Base-by-base conservation (phyloP, 225 moss, liverwort and hornwort genomes). In the Pseudoscleropodium purum region DNA sequence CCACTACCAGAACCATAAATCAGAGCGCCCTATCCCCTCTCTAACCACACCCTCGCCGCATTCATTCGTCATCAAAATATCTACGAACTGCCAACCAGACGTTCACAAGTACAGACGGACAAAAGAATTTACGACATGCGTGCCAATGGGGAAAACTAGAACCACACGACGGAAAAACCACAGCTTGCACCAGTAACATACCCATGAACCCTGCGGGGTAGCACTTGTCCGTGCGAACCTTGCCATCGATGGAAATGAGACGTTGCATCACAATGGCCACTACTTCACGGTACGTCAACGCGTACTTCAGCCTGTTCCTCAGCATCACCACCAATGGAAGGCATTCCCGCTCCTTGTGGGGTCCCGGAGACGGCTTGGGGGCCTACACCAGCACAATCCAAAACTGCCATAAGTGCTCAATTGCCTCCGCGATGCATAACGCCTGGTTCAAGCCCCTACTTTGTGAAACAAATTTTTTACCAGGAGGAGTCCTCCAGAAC, bases 181-280 rank as follows among this genome's bases (percentile, higher is more conserved):
- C 81, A 82, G 36, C 62, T 37, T 29, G 59, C 65, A 83, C 74
- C 10, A 36, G 29, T 3, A 10, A 77, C 79, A 26, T 84, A 95
- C 93, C 97, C 96, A 96, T 96, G 84, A 95, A 96, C 20, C 95
- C 96, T 39, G 97, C 96, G 56, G 94, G 95, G 60, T 97, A 97
- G 89, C 93, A 95, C 93, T 94, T 94, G 91, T 97, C 96, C 7
- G 95, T 97, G 83, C 95, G 97, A 51, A 95, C 93, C 94, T 96
- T 96, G 84, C 95, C 95, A 67, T 96, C 95, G n/a, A 97, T 96
- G 85, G 95, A 84, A 86, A 96, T 92, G 47, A 97, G 95, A 88
- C 96, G 90, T 80, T 97, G 96, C 95, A 97, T 96, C 49, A 97
- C 94, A 70, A 96, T 97, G 64, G 97, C 96, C 64, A 95, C 92